Percentiles rank a stretch among this genome's conserved stretches.
Conservation (phyloP, 768 basidiomycete species). For the Lentinus brumalis region DNA sequence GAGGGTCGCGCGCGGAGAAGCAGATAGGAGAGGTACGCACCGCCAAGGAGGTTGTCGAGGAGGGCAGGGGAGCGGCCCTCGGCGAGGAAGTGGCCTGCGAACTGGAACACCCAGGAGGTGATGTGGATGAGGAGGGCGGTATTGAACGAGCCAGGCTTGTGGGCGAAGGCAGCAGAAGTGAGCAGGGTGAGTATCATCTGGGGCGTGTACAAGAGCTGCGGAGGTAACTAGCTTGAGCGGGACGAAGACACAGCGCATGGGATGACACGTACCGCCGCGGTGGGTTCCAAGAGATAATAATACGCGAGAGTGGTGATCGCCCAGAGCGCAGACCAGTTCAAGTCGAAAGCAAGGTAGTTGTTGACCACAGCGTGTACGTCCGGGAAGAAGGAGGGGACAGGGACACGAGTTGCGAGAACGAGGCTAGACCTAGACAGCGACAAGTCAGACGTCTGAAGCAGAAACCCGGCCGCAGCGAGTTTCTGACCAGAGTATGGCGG, state of each 20-base stretch:
- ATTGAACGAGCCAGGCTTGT: slow-evolving; percentile 53
- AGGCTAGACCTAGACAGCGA: slow-evolving; percentile 55
- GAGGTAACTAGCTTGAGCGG: slow-evolving; percentile 1
- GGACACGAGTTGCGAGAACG: slow-evolving; percentile 50
- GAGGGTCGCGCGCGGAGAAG: background rate
- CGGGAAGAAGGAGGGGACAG: slow-evolving; percentile 58
- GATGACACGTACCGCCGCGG: slow-evolving; percentile 69
- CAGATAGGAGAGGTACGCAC: slow-evolving; percentile 40
- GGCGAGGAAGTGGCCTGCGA: slow-evolving; percentile 84
- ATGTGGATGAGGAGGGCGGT: slow-evolving; percentile 60
- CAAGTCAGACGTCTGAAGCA: background rate
- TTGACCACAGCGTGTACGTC: slow-evolving; percentile 52
- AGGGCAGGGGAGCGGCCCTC: slow-evolving; percentile 90
- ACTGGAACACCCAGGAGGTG: slow-evolving; percentile 88
- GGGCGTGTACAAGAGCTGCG: slow-evolving; percentile 82
- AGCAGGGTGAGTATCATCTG: slow-evolving; percentile 63
- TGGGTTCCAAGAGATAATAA: slow-evolving; percentile 80
- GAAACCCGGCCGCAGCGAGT: background rate
- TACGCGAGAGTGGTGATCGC: slow-evolving; percentile 66
- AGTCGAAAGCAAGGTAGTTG: slow-evolving; percentile 67
- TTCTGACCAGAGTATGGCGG: slow-evolving; percentile 74
- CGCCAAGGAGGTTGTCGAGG: slow-evolving; percentile 85
- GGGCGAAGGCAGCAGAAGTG: slow-evolving; percentile 67
- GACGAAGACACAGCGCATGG: background rate
- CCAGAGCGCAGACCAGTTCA: slow-evolving; percentile 65